Base-by-base conservation (phyloP, 1,139 yeast species). In the Geotrichum macrosporum region DNA sequence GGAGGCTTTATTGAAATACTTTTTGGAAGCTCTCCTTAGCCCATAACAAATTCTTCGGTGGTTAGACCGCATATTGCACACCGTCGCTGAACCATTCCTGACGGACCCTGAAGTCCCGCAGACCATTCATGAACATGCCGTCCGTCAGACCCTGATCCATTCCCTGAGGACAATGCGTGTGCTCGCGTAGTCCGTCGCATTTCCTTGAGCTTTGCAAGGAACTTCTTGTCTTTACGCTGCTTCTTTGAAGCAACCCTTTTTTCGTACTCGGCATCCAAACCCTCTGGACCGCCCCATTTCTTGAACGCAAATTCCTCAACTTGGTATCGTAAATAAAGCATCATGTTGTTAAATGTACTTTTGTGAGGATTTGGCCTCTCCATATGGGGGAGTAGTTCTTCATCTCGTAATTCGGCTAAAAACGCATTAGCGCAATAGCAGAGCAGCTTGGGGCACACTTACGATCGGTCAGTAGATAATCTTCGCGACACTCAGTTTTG, bases 351-450 rank as follows among this genome's bases (percentile, higher is more conserved):
- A 66, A 80, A 94, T 0, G 85, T 81, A 3, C 80, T 78, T 39
- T 94, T 88, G 66, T 92, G 96, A 0, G 99, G 99, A 60, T 94
- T 94, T 5, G 96, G 89, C 57, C 89, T 85, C 55, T 88, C 95
- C 51, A 89, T 70, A 54, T 94, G 77, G 5, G 84, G 84, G 53
- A 94, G 71, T 24, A 88, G 66, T 1, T 68, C 71, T 3, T 66
- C 67, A 63, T 94, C 98, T 46, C 78, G 75, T 34, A 94, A 71
- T 63, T 94, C 98, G 0, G 96, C 55, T 41, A 27, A 15, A 32
- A 22, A n/a, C 12, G 22, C 33, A 18, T 46, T 15, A 20, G 9
- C 30, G 5, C 8, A 8, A 18, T 27, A 10, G 10, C 10, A 24
- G 27, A 24, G 6, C 16, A n/a, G n/a, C n/a, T n/a, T n/a, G n/a